phyloP scores from a whole-genome alignment of 805 yeast genomes.

The Metschnikowia cubensis region DNA sequence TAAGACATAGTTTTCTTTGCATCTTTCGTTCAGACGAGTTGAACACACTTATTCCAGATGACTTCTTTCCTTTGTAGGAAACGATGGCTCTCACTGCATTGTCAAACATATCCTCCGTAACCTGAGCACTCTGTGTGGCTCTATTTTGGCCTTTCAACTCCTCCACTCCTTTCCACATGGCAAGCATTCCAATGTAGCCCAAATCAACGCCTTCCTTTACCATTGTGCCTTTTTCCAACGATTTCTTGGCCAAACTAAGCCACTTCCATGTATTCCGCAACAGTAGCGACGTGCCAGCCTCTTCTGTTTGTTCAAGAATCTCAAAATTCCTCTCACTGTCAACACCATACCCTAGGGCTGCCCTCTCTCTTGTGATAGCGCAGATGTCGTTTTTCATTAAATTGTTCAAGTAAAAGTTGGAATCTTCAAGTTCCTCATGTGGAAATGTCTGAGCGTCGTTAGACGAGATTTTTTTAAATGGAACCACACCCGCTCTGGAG shows the following conservation, averaged over 20 bases:
- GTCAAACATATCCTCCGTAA: slow-evolving; percentile 40
- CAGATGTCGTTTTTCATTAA: slow-evolving; percentile 72
- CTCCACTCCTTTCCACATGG: slow-evolving; percentile 79
- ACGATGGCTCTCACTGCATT: slow-evolving; percentile 53
- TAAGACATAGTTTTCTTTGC: slow-evolving; percentile 74
- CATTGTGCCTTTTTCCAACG: slow-evolving; percentile 64
- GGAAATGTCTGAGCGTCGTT: background rate
- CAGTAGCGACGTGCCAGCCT: slow-evolving; percentile 47
- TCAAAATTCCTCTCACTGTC: slow-evolving; percentile 62
- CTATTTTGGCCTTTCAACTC: slow-evolving; percentile 47
- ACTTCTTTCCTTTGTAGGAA: slow-evolving; percentile 42
- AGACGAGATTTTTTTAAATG: slow-evolving; percentile 3
- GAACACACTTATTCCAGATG: slow-evolving; percentile 44
- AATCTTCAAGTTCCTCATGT: slow-evolving; percentile 10
- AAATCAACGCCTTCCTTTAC: slow-evolving; percentile 67
- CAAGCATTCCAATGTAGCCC: slow-evolving; percentile 83
- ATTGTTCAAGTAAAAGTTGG: slow-evolving; percentile 24
- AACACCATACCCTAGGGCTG: slow-evolving; percentile 66
- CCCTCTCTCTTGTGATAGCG: slow-evolving; percentile 65
- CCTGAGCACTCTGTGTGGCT: slow-evolving; percentile 16
- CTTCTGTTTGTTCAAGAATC: slow-evolving; percentile 50
- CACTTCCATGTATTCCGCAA: slow-evolving; percentile 87
- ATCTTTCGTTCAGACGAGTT: slow-evolving; percentile 49
- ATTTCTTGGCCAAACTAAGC: slow-evolving; percentile 68
- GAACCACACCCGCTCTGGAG: background rate